Conservation (phyloP, 1,284 basidiomycete genomes). For the Cerrena zonata region DNA sequence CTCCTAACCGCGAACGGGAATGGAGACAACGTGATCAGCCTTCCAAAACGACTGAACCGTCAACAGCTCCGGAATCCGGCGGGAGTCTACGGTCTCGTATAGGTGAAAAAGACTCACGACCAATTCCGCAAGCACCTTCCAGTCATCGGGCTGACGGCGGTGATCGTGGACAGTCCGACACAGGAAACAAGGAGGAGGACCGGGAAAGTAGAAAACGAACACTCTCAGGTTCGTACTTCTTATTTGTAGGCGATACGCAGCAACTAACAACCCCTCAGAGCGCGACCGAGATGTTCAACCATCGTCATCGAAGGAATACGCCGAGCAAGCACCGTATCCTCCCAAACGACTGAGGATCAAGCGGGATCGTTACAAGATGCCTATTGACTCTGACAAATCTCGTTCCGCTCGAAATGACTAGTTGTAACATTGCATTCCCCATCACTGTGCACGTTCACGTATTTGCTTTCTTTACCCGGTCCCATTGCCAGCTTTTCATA, state of each 20-base stretch:
- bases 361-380: constrained; percentile 51
- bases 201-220: constrained; percentile 63
- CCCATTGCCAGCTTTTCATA: too few relatives aligned
- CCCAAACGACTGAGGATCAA: constrained; percentile 34
- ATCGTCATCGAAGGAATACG: too few relatives aligned
- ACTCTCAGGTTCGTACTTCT: constrained; percentile 47
- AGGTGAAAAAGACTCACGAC: constrained; percentile 49
- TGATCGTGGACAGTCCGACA: constrained; percentile 14
- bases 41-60: constrained; percentile 11
- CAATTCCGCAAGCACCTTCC: constrained; percentile 34
- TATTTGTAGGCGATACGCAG: background rate
- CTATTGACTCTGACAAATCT: constrained; percentile 55
- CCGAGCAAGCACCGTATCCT: constrained; percentile 21
- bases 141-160: constrained; percentile 36
- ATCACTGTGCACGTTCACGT: background rate
- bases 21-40: constrained; percentile 22
- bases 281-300: constrained; percentile 47
- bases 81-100: constrained; percentile 65
- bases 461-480: constrained; percentile 9
- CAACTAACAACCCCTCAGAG: constrained; percentile 28
- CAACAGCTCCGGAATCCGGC: constrained; percentile 11
- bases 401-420: constrained; percentile 46
- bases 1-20: constrained; percentile 22
- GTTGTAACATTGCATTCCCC: constrained; percentile 1
- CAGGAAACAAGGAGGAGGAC: constrained; percentile 45